Conservation (phyloP, 73 alveolate genomes). For the Tetrahymena malaccensis region DNA sequence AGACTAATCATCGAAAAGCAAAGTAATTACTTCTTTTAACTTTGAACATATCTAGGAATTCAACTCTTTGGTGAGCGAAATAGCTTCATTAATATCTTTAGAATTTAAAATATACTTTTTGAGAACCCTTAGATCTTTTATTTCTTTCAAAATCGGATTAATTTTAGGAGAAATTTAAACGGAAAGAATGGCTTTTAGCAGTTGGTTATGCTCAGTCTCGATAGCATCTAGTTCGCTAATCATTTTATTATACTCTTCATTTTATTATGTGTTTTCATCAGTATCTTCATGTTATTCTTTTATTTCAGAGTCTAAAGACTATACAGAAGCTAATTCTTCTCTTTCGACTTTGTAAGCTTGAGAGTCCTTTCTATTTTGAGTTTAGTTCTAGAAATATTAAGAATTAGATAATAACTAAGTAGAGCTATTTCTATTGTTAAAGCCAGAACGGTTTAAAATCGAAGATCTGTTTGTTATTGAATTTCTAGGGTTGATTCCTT, state of each 20-base stretch:
- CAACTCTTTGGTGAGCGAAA: neutral
- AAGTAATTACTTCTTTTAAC: neutral
- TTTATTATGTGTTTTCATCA: neutral
- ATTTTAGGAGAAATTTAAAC: neutral
- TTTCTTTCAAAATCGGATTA: neutral
- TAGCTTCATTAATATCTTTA: neutral
- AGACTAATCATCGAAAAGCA: neutral
- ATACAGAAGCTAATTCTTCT: neutral
- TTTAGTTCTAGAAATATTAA: neutral
- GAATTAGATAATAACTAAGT: neutral
- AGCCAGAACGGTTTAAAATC: neutral
- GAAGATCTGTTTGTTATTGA: neutral
- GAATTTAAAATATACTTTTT: neutral
- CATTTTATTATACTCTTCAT: neutral
- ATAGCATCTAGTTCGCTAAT: neutral
- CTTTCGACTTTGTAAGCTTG: neutral
- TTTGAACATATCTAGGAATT: neutral
- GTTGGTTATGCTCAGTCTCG: neutral
- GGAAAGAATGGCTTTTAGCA: neutral
- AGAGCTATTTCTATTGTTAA: neutral
- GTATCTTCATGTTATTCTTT: neutral
- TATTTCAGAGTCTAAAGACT: neutral
- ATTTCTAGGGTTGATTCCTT: neutral
- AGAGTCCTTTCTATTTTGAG: neutral
- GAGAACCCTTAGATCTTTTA: neutral